Conservation (phyloP, 495 filamentous ascomycete species). For the Aspergillus bertholletiae region DNA sequence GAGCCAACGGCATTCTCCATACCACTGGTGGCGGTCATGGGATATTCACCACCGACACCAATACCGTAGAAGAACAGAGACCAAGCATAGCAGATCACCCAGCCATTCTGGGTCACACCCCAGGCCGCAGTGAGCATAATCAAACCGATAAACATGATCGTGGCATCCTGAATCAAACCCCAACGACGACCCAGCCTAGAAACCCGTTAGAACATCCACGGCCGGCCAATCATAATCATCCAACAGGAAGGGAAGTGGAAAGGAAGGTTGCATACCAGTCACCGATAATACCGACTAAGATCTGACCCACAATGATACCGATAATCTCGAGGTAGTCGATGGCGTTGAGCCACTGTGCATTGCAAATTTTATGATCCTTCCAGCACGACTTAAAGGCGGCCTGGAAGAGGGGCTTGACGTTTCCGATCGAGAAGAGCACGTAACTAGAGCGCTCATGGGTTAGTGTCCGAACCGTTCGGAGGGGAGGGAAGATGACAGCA, state of each 20-base stretch:
- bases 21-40: constrained; percentile 90
- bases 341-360: constrained; percentile 68
- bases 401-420: constrained; percentile 72
- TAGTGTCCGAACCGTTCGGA: background rate
- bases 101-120: constrained; percentile 79
- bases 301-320: constrained; percentile 86
- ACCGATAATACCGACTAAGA: constrained; percentile 64
- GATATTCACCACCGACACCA: constrained; percentile 88
- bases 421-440: constrained; percentile 92
- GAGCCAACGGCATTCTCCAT: constrained; percentile 88
- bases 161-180: constrained; percentile 89
- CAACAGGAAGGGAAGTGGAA: background rate
- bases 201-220: background rate
- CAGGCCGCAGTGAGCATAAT: constrained; percentile 83
- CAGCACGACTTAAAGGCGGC: constrained; percentile 71
- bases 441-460: constrained; percentile 45
- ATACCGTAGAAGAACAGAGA: constrained; percentile 87
- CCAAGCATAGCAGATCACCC: constrained; percentile 91
- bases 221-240: background rate
- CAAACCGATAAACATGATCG: constrained; percentile 86
- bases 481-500: background rate
- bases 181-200: constrained; percentile 76
- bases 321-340: constrained; percentile 82
- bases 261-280: constrained; percentile 58
- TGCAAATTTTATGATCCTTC: constrained; percentile 60